phyloP scores from a whole-genome alignment of 805 yeast genomes.

The Saturnispora diversa region DNA sequence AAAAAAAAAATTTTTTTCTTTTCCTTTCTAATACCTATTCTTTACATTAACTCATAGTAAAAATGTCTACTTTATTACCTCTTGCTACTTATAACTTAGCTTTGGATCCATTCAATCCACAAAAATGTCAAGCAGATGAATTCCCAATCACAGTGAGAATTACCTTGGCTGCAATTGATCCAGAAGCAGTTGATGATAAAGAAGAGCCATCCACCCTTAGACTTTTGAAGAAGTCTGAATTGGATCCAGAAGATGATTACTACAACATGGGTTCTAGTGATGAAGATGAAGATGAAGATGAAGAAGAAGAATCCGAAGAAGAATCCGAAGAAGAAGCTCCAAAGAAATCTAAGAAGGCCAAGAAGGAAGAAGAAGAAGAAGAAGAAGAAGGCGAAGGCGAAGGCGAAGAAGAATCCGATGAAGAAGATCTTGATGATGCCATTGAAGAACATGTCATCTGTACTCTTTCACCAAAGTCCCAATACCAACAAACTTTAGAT shows the following conservation, averaged over 20 bases:
- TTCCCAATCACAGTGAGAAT: constrained; percentile 85
- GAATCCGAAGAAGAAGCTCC: constrained; percentile 28
- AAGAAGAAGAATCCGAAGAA: constrained; percentile 28
- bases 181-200: constrained; percentile 73
- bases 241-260: constrained; percentile 37
- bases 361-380: constrained; percentile 19
- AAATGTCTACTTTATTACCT: constrained; percentile 71
- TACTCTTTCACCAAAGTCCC: constrained; percentile 80
- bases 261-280: constrained; percentile 32
- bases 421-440: constrained; percentile 60
- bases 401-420: constrained; percentile 45
- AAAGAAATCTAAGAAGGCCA: constrained; percentile 21
- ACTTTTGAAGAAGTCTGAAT: constrained; percentile 61
- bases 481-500: constrained; percentile 85
- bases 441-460: constrained; percentile 79
- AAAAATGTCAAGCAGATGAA: constrained; percentile 77
- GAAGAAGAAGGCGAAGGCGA: constrained; percentile 29
- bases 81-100: constrained; percentile 81
- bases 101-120: constrained; percentile 79
- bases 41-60: neutral
- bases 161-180: constrained; percentile 94
- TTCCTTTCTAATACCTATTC: neutral
- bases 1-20: constrained; percentile 1
- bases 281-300: constrained; percentile 39
- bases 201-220: constrained; percentile 84